These are phyloP conservation scores for Spathaspora passalidarum DNA, from an alignment of 805 yeast genomes.

Conservation along the genomic window DNA sequence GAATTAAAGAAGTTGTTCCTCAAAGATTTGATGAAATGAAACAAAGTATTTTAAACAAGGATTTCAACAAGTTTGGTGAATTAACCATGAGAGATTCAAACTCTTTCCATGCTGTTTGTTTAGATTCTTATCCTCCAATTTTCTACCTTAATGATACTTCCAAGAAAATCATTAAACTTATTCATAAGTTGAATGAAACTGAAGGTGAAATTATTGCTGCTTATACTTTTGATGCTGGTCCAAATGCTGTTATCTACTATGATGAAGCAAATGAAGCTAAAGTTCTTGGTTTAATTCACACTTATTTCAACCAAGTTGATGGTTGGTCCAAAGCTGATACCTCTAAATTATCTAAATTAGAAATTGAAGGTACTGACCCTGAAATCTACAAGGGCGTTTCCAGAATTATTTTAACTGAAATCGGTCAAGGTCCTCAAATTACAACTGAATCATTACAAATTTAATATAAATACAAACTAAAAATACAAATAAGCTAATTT, in stretches of 20 bases:
- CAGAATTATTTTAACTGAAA: conserved; percentile 77
- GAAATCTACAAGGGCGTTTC: conserved; percentile 71
- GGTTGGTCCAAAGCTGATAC: conserved; percentile 60
- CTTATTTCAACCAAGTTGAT: conserved; percentile 52
- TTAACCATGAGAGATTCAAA: conserved; percentile 96
- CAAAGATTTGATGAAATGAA: conserved; percentile 80
- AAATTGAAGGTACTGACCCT: conserved; percentile 42
- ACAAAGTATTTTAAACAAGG: conserved; percentile 63
- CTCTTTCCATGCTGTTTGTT: conserved; percentile 96
- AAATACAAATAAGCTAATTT: conserved; percentile 1
- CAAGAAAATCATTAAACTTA: conserved; percentile 70
- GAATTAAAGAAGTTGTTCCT: conserved; percentile 84
- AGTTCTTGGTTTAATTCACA: conserved; percentile 68
- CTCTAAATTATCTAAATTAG: conserved; percentile 15
- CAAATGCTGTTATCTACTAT: conserved; percentile 95
- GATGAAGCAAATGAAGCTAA: conserved; percentile 68
- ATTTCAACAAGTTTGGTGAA: conserved; percentile 79
- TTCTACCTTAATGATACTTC: conserved; percentile 92
- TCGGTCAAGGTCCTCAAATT: conserved; percentile 83
- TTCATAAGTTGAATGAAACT: conserved; percentile 70
- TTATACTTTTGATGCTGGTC: conserved; percentile 98
- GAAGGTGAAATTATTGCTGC: conserved; percentile 80
- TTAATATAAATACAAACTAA: not conserved
- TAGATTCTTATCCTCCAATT: conserved; percentile 94
- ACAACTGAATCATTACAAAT: conserved; percentile 46